phyloP scores from a whole-genome alignment of 768 basidiomycete genomes.

The Mycena polygramma region DNA sequence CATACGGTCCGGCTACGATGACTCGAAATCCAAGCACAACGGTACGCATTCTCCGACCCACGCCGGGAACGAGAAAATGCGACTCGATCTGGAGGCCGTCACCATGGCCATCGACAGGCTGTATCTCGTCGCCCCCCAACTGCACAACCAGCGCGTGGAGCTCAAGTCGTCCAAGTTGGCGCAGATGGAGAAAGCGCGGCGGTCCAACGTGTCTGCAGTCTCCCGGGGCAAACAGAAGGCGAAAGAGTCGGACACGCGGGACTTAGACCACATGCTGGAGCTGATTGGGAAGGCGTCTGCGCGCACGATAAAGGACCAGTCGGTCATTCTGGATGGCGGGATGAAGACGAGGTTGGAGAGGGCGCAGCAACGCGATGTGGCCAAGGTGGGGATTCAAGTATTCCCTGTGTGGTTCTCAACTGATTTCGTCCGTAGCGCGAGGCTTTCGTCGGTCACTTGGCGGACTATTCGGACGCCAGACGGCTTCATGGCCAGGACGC shows the following conservation, averaged over 20 bases:
- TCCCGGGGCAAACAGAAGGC: slow-evolving; percentile 60
- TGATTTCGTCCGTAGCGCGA: slow-evolving; percentile 62
- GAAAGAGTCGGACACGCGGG: slow-evolving; percentile 54
- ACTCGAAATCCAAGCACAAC: slow-evolving; percentile 47
- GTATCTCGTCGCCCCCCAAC: slow-evolving; percentile 87
- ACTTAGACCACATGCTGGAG: slow-evolving; percentile 80
- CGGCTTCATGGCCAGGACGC: slow-evolving; percentile 88
- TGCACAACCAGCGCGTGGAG: slow-evolving; percentile 95
- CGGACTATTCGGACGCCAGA: slow-evolving; percentile 78
- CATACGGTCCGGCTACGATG: slow-evolving; percentile 52
- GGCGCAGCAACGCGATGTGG: slow-evolving; percentile 68
- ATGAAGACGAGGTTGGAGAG: slow-evolving; percentile 69
- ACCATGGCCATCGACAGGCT: slow-evolving; percentile 91
- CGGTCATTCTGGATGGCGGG: slow-evolving; percentile 74
- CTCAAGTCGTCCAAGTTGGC: slow-evolving; percentile 78
- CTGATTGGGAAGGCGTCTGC: slow-evolving; percentile 79
- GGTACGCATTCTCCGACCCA: slow-evolving; percentile 43
- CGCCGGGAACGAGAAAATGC: slow-evolving; percentile 78
- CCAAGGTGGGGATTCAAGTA: slow-evolving; percentile 63
- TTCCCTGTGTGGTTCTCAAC: slow-evolving; percentile 20
- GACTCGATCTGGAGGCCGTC: slow-evolving; percentile 87
- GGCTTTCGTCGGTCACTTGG: slow-evolving; percentile 81
- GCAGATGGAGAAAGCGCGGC: slow-evolving; percentile 80
- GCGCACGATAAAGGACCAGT: slow-evolving; percentile 76
- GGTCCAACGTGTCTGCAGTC: slow-evolving; percentile 49